phyloP scores from a whole-genome alignment of 257 asterid genomes.

The Voacanga thouarsii region DNA sequence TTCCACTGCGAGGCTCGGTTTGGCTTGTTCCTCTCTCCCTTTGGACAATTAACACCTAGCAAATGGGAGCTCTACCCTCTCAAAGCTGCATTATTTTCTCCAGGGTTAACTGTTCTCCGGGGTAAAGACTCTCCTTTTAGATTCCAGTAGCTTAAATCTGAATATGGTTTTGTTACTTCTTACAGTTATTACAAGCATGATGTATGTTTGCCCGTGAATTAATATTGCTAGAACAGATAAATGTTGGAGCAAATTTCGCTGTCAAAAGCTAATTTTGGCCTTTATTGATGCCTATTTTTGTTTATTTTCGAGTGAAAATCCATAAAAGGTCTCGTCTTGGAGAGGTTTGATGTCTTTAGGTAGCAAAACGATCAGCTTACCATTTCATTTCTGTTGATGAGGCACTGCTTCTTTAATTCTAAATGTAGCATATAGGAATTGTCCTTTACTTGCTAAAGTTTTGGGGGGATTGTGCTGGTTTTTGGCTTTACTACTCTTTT shows the following conservation, averaged over 20 bases:
- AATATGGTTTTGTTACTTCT: background rate
- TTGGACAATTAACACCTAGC: background rate
- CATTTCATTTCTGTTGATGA: background rate
- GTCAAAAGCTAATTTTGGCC: background rate
- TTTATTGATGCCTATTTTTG: background rate
- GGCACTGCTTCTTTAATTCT: background rate
- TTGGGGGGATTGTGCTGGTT: background rate
- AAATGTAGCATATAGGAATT: background rate
- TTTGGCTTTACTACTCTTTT: background rate
- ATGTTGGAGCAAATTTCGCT: background rate
- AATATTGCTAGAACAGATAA: background rate
- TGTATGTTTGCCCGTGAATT: background rate
- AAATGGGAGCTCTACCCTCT: constrained; percentile 46
- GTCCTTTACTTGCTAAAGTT: background rate
- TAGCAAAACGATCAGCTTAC: background rate
- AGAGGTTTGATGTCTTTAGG: background rate
- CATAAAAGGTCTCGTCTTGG: background rate
- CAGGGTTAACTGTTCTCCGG: constrained; percentile 10
- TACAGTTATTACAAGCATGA: background rate
- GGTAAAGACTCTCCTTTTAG: constrained; percentile 23
- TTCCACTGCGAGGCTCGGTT: background rate
- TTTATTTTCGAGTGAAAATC: background rate
- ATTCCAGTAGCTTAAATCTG: background rate
- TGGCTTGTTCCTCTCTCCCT: background rate
- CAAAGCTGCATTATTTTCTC: constrained; percentile 29